Evolutionary conservation across 106 monocot species (phyloP).

Genomic region (Ottelia alismoides): DNA sequence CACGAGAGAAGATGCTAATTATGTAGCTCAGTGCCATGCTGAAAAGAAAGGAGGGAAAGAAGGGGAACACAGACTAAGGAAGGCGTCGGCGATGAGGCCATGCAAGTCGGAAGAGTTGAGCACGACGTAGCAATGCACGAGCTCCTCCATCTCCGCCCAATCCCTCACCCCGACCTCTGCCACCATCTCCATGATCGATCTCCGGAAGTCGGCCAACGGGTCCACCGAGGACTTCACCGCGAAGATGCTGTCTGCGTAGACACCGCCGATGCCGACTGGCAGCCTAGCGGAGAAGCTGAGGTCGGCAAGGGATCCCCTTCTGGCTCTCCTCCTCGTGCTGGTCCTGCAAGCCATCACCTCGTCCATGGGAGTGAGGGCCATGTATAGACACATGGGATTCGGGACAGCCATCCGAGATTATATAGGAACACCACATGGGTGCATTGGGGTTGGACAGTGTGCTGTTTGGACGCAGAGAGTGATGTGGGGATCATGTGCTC

Average conservation of each 20-base stretch:
- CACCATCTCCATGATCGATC: constrained; percentile 30
- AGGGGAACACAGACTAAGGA: constrained; percentile 18
- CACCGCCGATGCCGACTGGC: constrained; percentile 16
- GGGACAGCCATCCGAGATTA: too few species aligned
- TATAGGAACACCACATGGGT: too few species aligned
- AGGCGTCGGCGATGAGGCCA: constrained; percentile 25
- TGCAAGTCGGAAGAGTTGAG: constrained; percentile 25
- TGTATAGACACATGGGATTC: too few species aligned
- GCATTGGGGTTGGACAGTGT: too few species aligned
- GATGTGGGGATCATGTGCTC: too few species aligned
- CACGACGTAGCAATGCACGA: constrained; percentile 36
- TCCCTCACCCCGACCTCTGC: constrained; percentile 13
- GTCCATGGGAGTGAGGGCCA: too few species aligned
- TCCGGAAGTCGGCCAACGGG: constrained; percentile 23
- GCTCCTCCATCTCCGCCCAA: constrained; percentile 42
- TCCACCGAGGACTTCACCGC: constrained; percentile 25
- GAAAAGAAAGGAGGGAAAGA: too few species aligned
- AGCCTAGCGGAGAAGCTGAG: constrained; percentile 34
- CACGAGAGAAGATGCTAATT: too few species aligned
- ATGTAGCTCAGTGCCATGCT: too few species aligned
- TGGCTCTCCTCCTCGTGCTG: constrained; percentile 3
- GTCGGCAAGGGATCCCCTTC: constrained; percentile 2
- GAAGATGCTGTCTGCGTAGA: constrained; percentile 15
- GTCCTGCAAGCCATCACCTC: too few species aligned
- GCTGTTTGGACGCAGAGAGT: too few species aligned